Evolutionary conservation across 768 basidiomycete genomes (phyloP).

Genomic region (Trametes maxima): DNA sequence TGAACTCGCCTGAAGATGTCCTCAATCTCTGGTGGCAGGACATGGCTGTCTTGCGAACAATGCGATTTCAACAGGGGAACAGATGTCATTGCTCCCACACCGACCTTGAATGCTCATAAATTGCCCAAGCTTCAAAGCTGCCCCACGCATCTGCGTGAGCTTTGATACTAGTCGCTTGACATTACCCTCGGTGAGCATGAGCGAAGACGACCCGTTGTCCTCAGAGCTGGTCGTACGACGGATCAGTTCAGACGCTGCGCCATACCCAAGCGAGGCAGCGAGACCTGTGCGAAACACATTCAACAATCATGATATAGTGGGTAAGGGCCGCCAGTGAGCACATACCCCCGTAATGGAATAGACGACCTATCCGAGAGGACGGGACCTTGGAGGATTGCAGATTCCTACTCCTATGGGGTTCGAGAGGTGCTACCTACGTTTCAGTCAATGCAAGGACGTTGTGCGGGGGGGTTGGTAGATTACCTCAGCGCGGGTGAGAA

Average conservation of each 20-base stretch:
- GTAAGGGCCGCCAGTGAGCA: not conserved
- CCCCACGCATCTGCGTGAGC: constrained; percentile 94
- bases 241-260: constrained; percentile 85
- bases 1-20: constrained; percentile 89
- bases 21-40: constrained; percentile 86
- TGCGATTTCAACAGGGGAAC: not conserved
- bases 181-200: constrained; percentile 92
- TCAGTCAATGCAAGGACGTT: constrained; percentile 12
- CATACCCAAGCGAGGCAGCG: constrained; percentile 85
- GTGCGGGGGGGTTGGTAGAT: not conserved
- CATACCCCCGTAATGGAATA: constrained; percentile 94
- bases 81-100: not conserved
- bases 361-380: constrained; percentile 81
- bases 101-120: constrained; percentile 95
- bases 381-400: constrained; percentile 88
- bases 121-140: constrained; percentile 94
- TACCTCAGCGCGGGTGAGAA: constrained; percentile 1
- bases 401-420: constrained; percentile 37
- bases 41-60: constrained; percentile 69
- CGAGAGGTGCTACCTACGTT: not conserved
- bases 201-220: constrained; percentile 40
- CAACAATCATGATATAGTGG: not conserved
- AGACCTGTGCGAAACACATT: constrained; percentile 56
- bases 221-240: constrained; percentile 54
- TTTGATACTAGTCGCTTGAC: constrained; percentile 88